A percentile compares a stretch with the other conserved stretches of the same genome.
Evolutionary conservation across 2,329 filamentous ascomycete species (phyloP).

Genomic region (Botrytis sinoallii): DNA sequence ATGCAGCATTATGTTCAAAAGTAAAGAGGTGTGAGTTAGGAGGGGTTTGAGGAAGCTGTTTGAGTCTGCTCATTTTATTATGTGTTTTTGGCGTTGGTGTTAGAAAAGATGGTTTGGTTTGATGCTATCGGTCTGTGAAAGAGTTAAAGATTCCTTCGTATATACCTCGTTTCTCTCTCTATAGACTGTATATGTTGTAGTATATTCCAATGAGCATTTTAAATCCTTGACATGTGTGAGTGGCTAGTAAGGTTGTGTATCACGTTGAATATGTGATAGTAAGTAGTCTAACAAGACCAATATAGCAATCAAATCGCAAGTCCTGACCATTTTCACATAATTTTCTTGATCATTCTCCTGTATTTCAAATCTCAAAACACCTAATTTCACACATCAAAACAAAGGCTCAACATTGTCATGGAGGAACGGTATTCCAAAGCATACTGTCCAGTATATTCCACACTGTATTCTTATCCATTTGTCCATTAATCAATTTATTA

Average conservation of each 20-base stretch:
- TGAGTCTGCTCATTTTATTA: not conserved
- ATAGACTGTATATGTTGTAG: not conserved
- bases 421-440: not conserved
- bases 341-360: too few relatives aligned
- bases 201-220: not conserved
- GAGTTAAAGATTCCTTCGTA: not conserved
- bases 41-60: not conserved
- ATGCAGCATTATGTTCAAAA: conserved; percentile 8
- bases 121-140: not conserved
- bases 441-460: not conserved
- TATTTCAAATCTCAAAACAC: not conserved
- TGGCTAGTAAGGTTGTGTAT: not conserved
- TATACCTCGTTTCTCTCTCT: not conserved
- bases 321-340: rapidly evolving
- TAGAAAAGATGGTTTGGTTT: not conserved
- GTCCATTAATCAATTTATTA: not conserved
- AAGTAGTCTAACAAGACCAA: too few relatives aligned
- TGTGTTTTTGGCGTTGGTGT: not conserved
- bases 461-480: not conserved
- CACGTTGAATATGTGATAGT: not conserved
- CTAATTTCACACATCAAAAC: not conserved
- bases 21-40: not conserved
- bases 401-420: not conserved
- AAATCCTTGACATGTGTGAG: not conserved
- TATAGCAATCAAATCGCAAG: not conserved